These are phyloP conservation scores for Cronartium quercuum DNA, from an alignment of 1,284 basidiomycete genomes.

Conservation along the genomic window DNA sequence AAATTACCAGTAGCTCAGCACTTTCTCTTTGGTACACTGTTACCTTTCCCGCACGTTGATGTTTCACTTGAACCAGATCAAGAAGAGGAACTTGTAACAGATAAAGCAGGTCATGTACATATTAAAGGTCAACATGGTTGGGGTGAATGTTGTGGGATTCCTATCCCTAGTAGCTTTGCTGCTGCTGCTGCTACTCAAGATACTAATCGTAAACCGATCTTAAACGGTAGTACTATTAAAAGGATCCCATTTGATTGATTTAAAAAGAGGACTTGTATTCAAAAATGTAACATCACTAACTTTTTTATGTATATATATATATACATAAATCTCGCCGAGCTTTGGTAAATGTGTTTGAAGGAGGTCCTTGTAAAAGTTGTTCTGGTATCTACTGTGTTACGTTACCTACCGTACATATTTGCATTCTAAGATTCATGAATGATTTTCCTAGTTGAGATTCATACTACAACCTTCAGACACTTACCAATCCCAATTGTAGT, in stretches of 20 bases:
- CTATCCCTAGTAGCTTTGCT: conserved; percentile 52
- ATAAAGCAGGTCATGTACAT: conserved; percentile 62
- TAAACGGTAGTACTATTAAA: not conserved
- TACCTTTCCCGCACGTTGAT: conserved; percentile 60
- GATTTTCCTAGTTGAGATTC: too few species aligned
- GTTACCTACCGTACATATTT: too few species aligned
- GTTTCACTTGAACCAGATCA: conserved; percentile 48
- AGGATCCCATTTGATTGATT: conserved; percentile 35
- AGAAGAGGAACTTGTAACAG: conserved; percentile 50
- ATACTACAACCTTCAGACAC: too few species aligned
- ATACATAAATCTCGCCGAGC: too few species aligned
- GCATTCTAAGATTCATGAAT: too few species aligned
- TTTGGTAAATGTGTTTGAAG: too few species aligned
- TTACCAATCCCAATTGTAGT: too few species aligned
- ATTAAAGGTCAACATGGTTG: conserved; percentile 59
- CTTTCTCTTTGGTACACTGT: conserved; percentile 82
- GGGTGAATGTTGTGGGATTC: conserved; percentile 66
- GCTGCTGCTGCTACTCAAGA: conserved; percentile 50
- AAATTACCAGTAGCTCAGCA: conserved; percentile 96
- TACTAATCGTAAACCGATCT: conserved; percentile 37
- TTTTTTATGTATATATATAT: too few species aligned
- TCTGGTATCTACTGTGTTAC: too few species aligned
- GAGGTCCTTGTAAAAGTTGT: too few species aligned
- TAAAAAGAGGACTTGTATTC: too few species aligned
- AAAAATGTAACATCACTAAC: too few species aligned